A percentile compares a stretch with the other conserved stretches of the same genome.
phyloP scores from a whole-genome alignment of 495 filamentous ascomycete species.

The Aspergillus nanangensis region DNA sequence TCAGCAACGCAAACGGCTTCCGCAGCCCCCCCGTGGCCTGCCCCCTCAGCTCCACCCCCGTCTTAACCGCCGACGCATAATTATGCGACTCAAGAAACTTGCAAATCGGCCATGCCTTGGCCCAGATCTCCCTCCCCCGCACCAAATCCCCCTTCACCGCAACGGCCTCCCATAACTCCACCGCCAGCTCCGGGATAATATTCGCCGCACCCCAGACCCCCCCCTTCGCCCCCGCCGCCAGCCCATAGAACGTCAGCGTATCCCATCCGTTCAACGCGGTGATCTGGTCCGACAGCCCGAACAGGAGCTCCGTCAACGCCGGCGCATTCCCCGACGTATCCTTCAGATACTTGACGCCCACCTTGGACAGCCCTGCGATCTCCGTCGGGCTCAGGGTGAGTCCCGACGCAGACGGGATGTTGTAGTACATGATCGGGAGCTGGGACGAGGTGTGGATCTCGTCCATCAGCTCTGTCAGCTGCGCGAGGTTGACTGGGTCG shows the following conservation, averaged over 20 bases:
- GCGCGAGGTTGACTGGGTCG: constrained; percentile 24
- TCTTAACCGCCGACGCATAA: constrained; percentile 30
- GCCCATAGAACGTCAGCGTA: constrained; percentile 33
- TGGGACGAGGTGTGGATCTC: constrained; percentile 22
- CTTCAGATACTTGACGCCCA: constrained; percentile 33
- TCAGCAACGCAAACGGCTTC: constrained; percentile 29
- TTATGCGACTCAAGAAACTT: constrained; percentile 34
- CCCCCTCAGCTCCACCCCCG: constrained; percentile 29
- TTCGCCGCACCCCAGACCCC: constrained; percentile 35
- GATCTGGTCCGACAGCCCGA: constrained; percentile 24
- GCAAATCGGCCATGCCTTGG: constrained; percentile 30
- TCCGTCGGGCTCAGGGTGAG: constrained; percentile 21
- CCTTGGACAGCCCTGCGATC: constrained; percentile 23
- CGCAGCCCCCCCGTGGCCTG: constrained; percentile 28
- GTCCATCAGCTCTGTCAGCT: constrained; percentile 27
- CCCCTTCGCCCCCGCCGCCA: constrained; percentile 25
- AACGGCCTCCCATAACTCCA: constrained; percentile 30
- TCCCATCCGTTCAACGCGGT: constrained; percentile 35
- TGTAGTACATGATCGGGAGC: constrained; percentile 33
- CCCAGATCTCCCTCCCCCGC: constrained; percentile 28
- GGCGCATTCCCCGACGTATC: constrained; percentile 36
- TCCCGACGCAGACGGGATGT: constrained; percentile 28
- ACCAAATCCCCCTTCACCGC: constrained; percentile 25
- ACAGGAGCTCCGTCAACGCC: constrained; percentile 29
- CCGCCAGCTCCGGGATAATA: constrained; percentile 31